phyloP scores from a whole-genome alignment of 495 filamentous ascomycete genomes.

The Evansstolkia leycettana region DNA sequence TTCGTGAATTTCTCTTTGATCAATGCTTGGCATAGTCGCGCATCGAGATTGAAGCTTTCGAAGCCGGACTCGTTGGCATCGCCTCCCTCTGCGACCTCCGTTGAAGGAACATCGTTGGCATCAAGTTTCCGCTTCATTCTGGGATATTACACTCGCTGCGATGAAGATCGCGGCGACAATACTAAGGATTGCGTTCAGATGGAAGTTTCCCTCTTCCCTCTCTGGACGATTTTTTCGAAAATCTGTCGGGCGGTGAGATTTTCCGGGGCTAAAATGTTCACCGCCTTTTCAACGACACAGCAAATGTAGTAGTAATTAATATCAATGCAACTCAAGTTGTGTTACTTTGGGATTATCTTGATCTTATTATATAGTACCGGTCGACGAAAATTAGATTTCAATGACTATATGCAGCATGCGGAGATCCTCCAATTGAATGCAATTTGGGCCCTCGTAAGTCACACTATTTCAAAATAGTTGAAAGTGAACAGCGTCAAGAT shows the following conservation, averaged over 20 bases:
- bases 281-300: too few relatives aligned
- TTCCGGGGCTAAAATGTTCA: conserved; percentile 17
- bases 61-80: conserved; percentile 19
- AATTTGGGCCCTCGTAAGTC: too few relatives aligned
- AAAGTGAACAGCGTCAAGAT: too few relatives aligned
- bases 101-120: conserved; percentile 42
- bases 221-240: conserved; percentile 22
- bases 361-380: too few relatives aligned
- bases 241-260: conserved; percentile 30
- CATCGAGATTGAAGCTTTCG: conserved; percentile 57
- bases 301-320: too few relatives aligned
- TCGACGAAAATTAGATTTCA: too few relatives aligned
- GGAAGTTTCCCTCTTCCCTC: not conserved
- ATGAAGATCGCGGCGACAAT: not conserved
- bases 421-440: too few relatives aligned
- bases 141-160: too few relatives aligned
- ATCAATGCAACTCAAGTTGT: too few relatives aligned
- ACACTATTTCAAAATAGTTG: too few relatives aligned
- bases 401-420: too few relatives aligned
- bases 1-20: conserved; percentile 70
- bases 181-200: not conserved
- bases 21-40: conserved; percentile 74
- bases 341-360: too few relatives aligned
- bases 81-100: conserved; percentile 13
- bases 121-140: conserved; percentile 56